Evolutionary conservation across 805 yeast genomes (phyloP).

Genomic region (Sugiyamaella lignohabitans): DNA sequence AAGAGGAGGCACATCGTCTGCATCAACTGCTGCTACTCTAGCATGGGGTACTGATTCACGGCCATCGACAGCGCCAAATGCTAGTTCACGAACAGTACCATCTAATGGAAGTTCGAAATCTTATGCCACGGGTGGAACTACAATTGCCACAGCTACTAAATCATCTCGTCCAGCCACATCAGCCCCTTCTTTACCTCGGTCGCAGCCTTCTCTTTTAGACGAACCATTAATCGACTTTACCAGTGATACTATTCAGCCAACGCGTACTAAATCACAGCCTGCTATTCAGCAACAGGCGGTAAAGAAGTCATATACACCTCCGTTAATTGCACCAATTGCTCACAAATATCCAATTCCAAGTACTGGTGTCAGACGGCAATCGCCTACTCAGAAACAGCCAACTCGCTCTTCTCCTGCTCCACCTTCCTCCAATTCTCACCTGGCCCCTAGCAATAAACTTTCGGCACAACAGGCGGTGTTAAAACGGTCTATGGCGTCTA

Average conservation of each 20-base stretch:
- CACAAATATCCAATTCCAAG: no score
- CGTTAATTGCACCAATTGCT: neutral
- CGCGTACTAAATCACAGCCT: neutral
- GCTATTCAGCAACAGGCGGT: neutral
- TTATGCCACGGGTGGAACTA: neutral
- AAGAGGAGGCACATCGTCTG: slow-evolving; percentile 9
- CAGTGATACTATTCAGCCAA: slow-evolving; percentile 1
- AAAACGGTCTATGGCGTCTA: no score
- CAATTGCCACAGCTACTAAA: no score
- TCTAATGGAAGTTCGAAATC: neutral
- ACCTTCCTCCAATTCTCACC: neutral
- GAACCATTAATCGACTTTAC: slow-evolving; percentile 9
- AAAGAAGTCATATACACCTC: neutral
- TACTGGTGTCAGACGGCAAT: no score
- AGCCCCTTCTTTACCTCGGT: no score
- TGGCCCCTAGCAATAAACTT: neutral
- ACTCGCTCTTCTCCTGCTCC: neutral
- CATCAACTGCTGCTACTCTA: slow-evolving; percentile 20
- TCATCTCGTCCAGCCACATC: no score
- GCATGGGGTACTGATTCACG: slow-evolving; percentile 21
- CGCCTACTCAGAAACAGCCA: neutral
- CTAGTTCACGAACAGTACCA: no score
- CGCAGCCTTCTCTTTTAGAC: slow-evolving; percentile 5
- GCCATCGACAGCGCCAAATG: no score
- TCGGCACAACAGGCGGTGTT: neutral